These are phyloP conservation scores for Candida xyloterini DNA, from an alignment of 805 yeast species.

Conservation along the genomic window DNA sequence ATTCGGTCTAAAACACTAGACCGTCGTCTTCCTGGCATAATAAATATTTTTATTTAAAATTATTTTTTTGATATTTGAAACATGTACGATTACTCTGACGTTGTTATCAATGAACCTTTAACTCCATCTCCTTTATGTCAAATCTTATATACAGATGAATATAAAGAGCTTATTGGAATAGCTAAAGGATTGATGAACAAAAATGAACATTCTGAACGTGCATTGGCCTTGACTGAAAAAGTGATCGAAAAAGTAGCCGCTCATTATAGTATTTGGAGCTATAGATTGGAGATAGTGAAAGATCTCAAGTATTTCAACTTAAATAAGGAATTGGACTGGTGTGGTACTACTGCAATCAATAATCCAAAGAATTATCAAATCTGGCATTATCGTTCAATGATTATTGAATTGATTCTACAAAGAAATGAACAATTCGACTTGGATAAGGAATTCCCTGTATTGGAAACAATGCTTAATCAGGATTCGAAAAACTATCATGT, in stretches of 20 bases:
- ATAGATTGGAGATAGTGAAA: slow-evolving; percentile 52
- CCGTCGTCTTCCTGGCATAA: slow-evolving; percentile 20
- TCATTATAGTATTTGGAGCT: slow-evolving; percentile 88
- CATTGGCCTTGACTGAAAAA: slow-evolving; percentile 59
- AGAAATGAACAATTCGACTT: slow-evolving; percentile 34
- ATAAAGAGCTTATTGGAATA: slow-evolving; percentile 56
- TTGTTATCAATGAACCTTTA: slow-evolving; percentile 10
- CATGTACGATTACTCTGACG: slow-evolving; percentile 17
- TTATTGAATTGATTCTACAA: slow-evolving; percentile 38
- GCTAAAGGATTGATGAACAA: slow-evolving; percentile 55
- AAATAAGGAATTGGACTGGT: slow-evolving; percentile 69
- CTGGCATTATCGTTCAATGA: slow-evolving; percentile 87
- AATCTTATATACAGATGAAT: slow-evolving; percentile 72
- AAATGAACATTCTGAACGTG: slow-evolving; percentile 67
- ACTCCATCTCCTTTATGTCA: slow-evolving; percentile 43
- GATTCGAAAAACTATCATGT: slow-evolving; percentile 94
- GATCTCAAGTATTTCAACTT: slow-evolving; percentile 35
- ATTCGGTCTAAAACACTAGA: slow-evolving; percentile 29
- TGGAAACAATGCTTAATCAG: slow-evolving; percentile 64
- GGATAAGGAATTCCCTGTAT: slow-evolving; percentile 61
- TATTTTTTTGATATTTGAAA: slow-evolving; percentile 2
- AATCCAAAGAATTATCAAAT: slow-evolving; percentile 92
- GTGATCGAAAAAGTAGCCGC: slow-evolving; percentile 76
- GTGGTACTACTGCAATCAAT: slow-evolving; percentile 67
- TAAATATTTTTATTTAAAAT: not conserved